phyloP scores from a whole-genome alignment of 176 grass and related monocot genomes.

The Aegilops umbellulata region DNA sequence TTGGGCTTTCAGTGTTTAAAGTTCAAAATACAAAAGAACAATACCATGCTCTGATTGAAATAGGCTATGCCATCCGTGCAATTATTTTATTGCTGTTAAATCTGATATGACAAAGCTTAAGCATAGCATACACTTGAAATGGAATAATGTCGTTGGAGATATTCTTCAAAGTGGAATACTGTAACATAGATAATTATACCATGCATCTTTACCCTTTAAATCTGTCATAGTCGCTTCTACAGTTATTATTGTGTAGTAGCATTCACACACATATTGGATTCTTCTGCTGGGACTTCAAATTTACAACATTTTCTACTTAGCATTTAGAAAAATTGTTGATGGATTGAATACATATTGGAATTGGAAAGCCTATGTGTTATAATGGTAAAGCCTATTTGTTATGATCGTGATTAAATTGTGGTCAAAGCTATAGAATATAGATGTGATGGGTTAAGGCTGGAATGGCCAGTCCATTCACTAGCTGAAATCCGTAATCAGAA shows the following conservation, averaged over 20 bases:
- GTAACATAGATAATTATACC: not conserved
- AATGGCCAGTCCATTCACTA: not conserved
- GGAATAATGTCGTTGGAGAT: not conserved
- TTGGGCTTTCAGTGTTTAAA: slow-evolving; percentile 16
- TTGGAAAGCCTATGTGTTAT: not conserved
- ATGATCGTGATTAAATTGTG: not conserved
- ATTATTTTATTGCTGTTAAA: slow-evolving; percentile 10
- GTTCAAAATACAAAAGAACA: not conserved
- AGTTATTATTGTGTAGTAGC: slow-evolving; percentile 1
- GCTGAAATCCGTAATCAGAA: not conserved
- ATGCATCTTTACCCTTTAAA: not conserved
- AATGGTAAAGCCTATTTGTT: not conserved
- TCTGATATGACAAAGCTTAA: not conserved
- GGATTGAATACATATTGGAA: not conserved
- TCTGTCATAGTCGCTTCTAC: not conserved
- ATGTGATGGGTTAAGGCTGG: not conserved
- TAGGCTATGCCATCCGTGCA: not conserved
- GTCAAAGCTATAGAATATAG: not conserved
- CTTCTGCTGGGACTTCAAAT: not conserved
- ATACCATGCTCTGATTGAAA: not conserved
- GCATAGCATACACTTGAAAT: slow-evolving; percentile 1
- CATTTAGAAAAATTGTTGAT: not conserved
- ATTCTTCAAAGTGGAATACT: slow-evolving; percentile 3
- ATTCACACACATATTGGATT: not conserved
- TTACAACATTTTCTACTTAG: not conserved